Evolutionary conservation across 2,329 filamentous ascomycete species (phyloP).

Genomic region (Arthrinium phaeospermum): DNA sequence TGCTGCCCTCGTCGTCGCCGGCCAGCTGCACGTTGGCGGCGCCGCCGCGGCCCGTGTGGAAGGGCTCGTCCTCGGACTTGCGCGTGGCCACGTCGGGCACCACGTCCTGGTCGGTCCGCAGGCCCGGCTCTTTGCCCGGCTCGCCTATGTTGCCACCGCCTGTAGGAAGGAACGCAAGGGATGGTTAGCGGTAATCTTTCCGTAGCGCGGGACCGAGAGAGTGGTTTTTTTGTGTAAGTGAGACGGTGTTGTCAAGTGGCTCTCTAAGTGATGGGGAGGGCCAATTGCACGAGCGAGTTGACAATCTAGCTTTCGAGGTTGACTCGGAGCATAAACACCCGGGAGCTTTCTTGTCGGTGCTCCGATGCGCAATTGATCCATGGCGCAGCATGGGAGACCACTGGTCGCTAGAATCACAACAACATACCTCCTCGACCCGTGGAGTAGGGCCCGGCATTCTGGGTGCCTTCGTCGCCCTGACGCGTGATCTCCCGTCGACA

Average conservation of each 20-base stretch:
- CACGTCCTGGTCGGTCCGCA: constrained; percentile 57
- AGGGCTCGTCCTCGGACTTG: constrained; percentile 53
- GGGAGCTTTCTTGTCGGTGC: neutral
- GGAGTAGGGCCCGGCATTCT: constrained; percentile 64
- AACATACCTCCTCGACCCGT: constrained; percentile 62
- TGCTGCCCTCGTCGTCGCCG: constrained; percentile 32
- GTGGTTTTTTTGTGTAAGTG: neutral
- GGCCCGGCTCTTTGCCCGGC: constrained; percentile 42
- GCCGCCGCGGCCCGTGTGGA: constrained; percentile 65
- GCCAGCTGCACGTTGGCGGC: constrained; percentile 60
- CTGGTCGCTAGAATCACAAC: too few species aligned
- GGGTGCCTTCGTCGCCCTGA: constrained; percentile 57
- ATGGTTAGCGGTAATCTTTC: neutral
- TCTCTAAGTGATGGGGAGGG: neutral
- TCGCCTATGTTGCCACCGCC: constrained; percentile 66
- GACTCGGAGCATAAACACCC: neutral
- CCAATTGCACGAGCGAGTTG: neutral
- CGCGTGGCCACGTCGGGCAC: constrained; percentile 59
- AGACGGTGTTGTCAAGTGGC: neutral
- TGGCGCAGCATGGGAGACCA: neutral
- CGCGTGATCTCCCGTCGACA: constrained; percentile 68
- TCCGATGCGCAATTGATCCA: neutral
- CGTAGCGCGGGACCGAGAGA: neutral
- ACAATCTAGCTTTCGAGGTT: neutral
- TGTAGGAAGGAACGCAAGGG: constrained; percentile 33